Evolutionary conservation across 2,329 filamentous ascomycete genomes (phyloP).

Genomic region (Pseudogymnoascus sp.): DNA sequence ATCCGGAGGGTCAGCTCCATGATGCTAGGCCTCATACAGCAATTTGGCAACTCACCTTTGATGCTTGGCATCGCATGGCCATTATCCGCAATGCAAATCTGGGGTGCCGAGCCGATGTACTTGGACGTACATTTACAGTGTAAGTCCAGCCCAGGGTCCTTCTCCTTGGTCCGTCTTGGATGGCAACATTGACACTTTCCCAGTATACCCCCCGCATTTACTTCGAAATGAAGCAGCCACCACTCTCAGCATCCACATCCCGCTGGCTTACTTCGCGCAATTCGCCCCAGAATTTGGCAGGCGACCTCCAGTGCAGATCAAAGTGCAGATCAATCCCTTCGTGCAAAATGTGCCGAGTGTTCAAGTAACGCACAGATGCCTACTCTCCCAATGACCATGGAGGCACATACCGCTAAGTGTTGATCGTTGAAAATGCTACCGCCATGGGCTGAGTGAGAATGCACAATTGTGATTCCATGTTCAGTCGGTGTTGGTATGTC

Average conservation of each 20-base stretch:
- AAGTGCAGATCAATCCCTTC: neutral
- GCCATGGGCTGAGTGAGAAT: neutral
- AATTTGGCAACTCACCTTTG: neutral
- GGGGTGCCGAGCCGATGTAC: neutral
- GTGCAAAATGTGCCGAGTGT: neutral
- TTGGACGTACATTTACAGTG: neutral
- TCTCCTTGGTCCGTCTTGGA: neutral
- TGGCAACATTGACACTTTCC: neutral
- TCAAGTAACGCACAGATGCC: neutral
- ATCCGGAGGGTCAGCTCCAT: constrained; percentile 4
- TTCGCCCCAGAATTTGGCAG: neutral
- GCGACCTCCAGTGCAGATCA: neutral
- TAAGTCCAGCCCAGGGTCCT: neutral
- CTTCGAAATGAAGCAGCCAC: neutral
- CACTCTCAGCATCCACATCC: neutral
- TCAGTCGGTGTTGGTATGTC: neutral
- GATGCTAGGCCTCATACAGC: neutral
- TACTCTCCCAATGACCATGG: neutral
- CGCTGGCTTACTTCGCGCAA: neutral
- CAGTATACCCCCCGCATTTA: neutral
- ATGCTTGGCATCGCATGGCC: constrained; percentile 2
- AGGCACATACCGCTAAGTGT: neutral
- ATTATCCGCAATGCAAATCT: neutral
- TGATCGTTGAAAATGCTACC: neutral
- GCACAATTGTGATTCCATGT: neutral